Percentiles rank a stretch among this genome's conserved stretches.
These are phyloP conservation scores for Chrysosphaeria jannelii DNA, from an alignment of 2,329 filamentous ascomycete genomes.

Conservation along the genomic window DNA sequence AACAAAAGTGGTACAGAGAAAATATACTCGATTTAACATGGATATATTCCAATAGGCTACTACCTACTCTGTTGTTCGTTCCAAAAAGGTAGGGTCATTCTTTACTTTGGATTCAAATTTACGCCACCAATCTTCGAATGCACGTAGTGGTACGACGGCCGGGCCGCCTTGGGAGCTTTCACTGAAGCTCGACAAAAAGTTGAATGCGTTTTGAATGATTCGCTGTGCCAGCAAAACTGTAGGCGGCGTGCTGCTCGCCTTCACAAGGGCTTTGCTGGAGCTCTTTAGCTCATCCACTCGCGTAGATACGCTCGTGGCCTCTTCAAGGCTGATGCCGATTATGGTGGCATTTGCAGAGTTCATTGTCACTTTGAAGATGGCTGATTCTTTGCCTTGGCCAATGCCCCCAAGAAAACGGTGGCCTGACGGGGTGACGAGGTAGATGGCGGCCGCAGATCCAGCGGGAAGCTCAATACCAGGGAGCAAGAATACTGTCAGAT, in stretches of 20 bases:
- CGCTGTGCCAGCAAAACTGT: constrained; percentile 63
- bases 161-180: constrained; percentile 17
- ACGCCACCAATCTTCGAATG: constrained; percentile 91
- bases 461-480: constrained; percentile 45
- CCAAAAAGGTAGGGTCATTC: constrained; percentile 65
- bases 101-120: constrained; percentile 81
- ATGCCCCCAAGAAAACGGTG: constrained; percentile 54
- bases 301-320: constrained; percentile 35
- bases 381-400: constrained; percentile 67
- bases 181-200: constrained; percentile 75
- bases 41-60: no score
- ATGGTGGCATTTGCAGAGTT: constrained; percentile 11
- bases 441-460: constrained; percentile 63
- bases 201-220: constrained; percentile 93
- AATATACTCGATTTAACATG: no score
- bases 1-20: no score
- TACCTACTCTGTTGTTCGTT: constrained; percentile 15
- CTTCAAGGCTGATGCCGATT: constrained; percentile 60
- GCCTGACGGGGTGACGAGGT: constrained; percentile 28
- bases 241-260: constrained; percentile 1
- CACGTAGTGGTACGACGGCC: constrained; percentile 78
- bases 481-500: constrained; percentile 70
- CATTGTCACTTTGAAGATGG: constrained; percentile 46
- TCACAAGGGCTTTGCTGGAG: constrained; percentile 4
- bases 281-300: constrained; percentile 30